Evolutionary conservation across 164 flowering plant species (phyloP).

Genomic region (Annona squamosa): DNA sequence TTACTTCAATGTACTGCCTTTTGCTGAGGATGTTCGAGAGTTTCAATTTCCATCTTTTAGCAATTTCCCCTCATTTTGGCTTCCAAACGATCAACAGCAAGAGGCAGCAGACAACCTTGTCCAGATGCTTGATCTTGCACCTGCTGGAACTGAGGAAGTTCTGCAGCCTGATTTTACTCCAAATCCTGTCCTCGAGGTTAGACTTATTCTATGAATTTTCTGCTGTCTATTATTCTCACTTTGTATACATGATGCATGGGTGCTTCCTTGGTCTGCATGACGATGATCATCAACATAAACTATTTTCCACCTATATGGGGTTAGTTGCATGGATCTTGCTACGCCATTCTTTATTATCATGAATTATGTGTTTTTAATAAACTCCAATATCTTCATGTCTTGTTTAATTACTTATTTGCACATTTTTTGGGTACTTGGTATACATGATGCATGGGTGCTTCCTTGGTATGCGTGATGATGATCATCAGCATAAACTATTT

Average conservation of each 20-base stretch:
- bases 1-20: constrained; percentile 92
- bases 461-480: no score
- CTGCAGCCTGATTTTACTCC: constrained; percentile 81
- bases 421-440: background rate
- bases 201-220: background rate
- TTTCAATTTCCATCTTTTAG: constrained; percentile 90
- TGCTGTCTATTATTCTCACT: background rate
- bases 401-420: no score
- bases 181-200: constrained; percentile 88
- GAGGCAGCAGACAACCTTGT: constrained; percentile 82
- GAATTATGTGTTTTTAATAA: no score
- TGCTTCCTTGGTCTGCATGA: no score
- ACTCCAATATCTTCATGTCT: no score
- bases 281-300: no score
- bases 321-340: no score
- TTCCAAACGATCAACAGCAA: constrained; percentile 75
- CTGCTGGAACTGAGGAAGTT: constrained; percentile 54
- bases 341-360: no score
- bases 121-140: constrained; percentile 79
- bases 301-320: no score
- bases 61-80: constrained; percentile 54
- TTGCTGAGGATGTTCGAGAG: constrained; percentile 94
- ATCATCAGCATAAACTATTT: no score
- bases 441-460: background rate
- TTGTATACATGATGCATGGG: background rate